Conservation (phyloP, 2,329 filamentous ascomycete genomes). For the Diplodia corticola region DNA sequence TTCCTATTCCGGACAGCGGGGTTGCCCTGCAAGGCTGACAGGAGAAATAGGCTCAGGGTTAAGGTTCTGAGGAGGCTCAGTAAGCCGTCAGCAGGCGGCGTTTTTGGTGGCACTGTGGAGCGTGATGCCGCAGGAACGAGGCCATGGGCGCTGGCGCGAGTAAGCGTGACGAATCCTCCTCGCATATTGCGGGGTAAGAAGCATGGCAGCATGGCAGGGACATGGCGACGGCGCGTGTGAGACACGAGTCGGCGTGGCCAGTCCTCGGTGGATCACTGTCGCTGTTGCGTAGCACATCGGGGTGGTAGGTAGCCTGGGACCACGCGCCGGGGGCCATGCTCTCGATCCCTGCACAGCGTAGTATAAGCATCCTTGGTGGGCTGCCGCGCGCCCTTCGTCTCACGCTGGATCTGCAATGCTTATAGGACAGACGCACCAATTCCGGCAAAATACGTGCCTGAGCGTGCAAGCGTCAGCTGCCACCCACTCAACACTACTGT, state of each 20-base stretch:
- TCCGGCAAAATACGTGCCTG: neutral
- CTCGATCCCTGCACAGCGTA: constrained; percentile 8
- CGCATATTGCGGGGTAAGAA: neutral
- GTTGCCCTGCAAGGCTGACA: neutral
- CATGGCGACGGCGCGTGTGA: neutral
- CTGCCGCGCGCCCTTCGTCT: neutral
- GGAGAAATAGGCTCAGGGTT: neutral
- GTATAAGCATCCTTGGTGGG: constrained; percentile 1
- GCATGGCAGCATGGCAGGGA: too few relatives aligned
- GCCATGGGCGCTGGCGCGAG: neutral
- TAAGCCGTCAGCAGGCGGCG: neutral
- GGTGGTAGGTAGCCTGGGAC: neutral
- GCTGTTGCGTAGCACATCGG: neutral
- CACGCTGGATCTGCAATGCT: neutral
- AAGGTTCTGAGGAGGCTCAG: neutral
- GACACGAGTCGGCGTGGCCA: neutral
- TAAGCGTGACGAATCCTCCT: constrained; percentile 6
- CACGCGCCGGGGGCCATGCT: neutral
- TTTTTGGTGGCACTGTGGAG: neutral
- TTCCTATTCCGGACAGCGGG: neutral
- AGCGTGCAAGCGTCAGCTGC: neutral
- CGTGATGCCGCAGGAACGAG: constrained; percentile 4
- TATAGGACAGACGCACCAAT: neutral
- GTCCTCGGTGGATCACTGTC: neutral
- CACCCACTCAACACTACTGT: neutral